Base-by-base conservation (phyloP, 495 filamentous ascomycete species). In the Chaetomium cochliodes region DNA sequence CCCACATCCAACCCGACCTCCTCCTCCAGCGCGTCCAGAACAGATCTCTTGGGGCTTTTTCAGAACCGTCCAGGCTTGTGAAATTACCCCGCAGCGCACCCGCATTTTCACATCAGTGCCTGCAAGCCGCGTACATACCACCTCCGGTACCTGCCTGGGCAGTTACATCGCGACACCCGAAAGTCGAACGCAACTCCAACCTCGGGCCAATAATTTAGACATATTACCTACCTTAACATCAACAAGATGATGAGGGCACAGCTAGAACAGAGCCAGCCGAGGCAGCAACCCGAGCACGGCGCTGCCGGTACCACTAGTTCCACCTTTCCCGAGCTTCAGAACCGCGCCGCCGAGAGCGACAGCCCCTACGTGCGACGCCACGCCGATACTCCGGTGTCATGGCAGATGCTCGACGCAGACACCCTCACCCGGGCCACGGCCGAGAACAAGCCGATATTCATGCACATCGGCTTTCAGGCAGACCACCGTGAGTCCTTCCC, bases 391-490 rank as follows among this genome's bases (percentile, higher is more conserved):
- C 88, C 88, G 9, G 93, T 98, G 42, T 90, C 90, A 58, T 98
- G 94, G 94, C 96, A 98, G 78, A 80, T 90, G 53, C 93, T 96
- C 87, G 87, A 87, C 68, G 81, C 87, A 23, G 87, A 92, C 71
- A 83, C 92, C 33, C 82, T 98, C 60, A 81, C 78, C 58, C 82
- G 92, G 58, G 94, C 96, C 12, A 86, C 85, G 75, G 85, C 82
- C 62, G 81, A 90, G 69, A 94, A 98, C 73, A 89, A 89, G 65
- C 82, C 96, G 60, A 85, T 98, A 41, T 98, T 97, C 74, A 82
- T 98, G 62, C 96, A 93, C 73, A 96, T 98, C 72, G 94, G 94
- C 26, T 98, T 97, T 78, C 88, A 90, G 2, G 92, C 94, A 39
- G 97, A 94, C 78, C 96, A 98, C 76, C 94, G 92, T 94, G 77